A percentile compares a stretch with the other conserved stretches of the same genome.
Conservation (phyloP, 1,284 basidiomycete species). For the Neolentinus lepideus region DNA sequence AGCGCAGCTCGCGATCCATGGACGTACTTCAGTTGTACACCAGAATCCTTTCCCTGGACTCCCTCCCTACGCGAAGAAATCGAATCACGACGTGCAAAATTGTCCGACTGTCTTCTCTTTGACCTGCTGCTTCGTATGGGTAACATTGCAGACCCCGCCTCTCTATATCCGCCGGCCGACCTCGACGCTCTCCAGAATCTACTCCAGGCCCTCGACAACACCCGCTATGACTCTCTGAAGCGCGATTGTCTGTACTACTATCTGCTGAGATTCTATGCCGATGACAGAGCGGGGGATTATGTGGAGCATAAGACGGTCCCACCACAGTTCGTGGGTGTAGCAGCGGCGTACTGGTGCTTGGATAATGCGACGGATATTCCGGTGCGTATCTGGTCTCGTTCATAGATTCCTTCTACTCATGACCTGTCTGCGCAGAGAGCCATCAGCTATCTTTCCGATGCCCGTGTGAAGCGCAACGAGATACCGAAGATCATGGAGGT, state of each 20-base stretch:
- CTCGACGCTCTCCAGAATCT: constrained; percentile 42
- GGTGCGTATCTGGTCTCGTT: too few species aligned
- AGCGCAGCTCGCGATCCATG: background rate
- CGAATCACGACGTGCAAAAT: constrained; percentile 48
- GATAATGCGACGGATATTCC: constrained; percentile 57
- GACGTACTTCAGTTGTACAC: constrained; percentile 2
- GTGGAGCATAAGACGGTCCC: constrained; percentile 51
- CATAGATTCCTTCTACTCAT: too few species aligned
- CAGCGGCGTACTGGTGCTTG: constrained; percentile 76
- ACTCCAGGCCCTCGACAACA: constrained; percentile 51
- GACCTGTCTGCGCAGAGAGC: constrained; percentile 38
- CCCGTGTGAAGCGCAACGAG: constrained; percentile 66
- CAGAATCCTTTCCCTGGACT: constrained; percentile 43
- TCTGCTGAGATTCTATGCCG: constrained; percentile 67
- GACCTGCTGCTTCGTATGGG: constrained; percentile 66
- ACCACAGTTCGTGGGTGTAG: constrained; percentile 62
- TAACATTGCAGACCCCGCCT: constrained; percentile 46
- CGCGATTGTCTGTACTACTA: constrained; percentile 73
- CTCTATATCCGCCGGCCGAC: constrained; percentile 63
- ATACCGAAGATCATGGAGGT: constrained; percentile 68
- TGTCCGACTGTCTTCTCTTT: constrained; percentile 62
- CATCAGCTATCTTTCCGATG: constrained; percentile 62
- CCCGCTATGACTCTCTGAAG: constrained; percentile 65
- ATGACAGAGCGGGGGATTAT: constrained; percentile 52
- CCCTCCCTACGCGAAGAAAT: constrained; percentile 42